Conservation (phyloP, 2,329 filamentous ascomycete species). For the Raffaelea ambrosiae region DNA sequence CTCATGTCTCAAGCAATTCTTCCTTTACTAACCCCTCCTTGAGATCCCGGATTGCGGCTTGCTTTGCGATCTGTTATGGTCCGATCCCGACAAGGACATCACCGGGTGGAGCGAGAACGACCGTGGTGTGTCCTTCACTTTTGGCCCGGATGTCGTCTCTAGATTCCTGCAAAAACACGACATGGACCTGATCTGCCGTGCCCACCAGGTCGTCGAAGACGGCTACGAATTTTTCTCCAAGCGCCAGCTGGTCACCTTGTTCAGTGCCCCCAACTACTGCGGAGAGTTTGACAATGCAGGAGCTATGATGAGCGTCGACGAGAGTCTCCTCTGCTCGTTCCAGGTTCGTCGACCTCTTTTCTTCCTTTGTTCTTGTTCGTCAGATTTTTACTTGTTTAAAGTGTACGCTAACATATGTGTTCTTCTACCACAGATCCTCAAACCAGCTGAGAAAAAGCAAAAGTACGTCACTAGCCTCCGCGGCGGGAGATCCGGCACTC, state of each 20-base stretch:
- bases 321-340: constrained; percentile 97
- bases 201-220: constrained; percentile 97
- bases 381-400: constrained; percentile 13
- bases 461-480: constrained; percentile 87
- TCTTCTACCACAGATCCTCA: constrained; percentile 64
- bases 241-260: constrained; percentile 91
- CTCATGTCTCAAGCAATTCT: too few species aligned
- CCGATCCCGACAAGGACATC: constrained; percentile 97
- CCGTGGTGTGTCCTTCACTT: constrained; percentile 96
- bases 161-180: constrained; percentile 98
- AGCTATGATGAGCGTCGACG: constrained; percentile 99
- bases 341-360: constrained; percentile 52
- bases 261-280: constrained; percentile 98
- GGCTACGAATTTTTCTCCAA: constrained; percentile 99
- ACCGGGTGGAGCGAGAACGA: constrained; percentile 99
- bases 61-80: constrained; percentile 96
- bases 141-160: constrained; percentile 93
- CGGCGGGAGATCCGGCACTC: constrained; percentile 56
- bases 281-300: constrained; percentile 99
- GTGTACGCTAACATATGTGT: not conserved
- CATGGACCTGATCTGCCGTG: constrained; percentile 98
- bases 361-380: not conserved
- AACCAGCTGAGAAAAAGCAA: constrained; percentile 99
- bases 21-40: not conserved
- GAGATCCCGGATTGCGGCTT: constrained; percentile 97